Conservation (phyloP, 192 early-diverging fungal species). For the Mortierella claussenii region DNA sequence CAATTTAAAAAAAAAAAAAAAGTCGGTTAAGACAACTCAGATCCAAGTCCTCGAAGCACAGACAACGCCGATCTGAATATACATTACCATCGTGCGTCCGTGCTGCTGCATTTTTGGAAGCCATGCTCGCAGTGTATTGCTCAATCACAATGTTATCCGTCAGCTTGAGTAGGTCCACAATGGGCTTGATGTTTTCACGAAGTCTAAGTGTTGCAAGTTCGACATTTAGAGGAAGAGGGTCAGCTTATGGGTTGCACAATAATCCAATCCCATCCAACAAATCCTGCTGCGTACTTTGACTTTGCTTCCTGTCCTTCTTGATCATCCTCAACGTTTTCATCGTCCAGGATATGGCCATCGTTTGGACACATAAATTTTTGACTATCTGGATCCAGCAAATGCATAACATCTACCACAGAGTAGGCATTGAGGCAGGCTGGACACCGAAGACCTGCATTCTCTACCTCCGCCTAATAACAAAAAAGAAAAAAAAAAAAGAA, state of each 20-base stretch:
- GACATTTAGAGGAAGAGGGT: background rate
- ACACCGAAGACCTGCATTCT: slow-evolving; percentile 78
- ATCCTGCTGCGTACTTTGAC: too few relatives aligned
- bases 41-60: too few relatives aligned
- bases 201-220: slow-evolving; percentile 51
- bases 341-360: slow-evolving; percentile 23
- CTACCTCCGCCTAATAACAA: slow-evolving; percentile 69
- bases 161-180: slow-evolving; percentile 76
- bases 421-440: slow-evolving; percentile 68
- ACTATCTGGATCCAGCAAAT: slow-evolving; percentile 1
- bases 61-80: too few relatives aligned
- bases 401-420: slow-evolving; percentile 68
- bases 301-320: slow-evolving; percentile 42
- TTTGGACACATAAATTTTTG: slow-evolving; percentile 35
- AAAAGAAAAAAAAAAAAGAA: too few relatives aligned
- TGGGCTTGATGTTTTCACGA: slow-evolving; percentile 75
- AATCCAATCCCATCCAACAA: too few relatives aligned
- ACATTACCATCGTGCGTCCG: slow-evolving; percentile 49
- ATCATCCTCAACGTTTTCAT: slow-evolving; percentile 33
- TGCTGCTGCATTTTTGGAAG: slow-evolving; percentile 45
- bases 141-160: slow-evolving; percentile 59
- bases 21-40: background rate
- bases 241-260: background rate
- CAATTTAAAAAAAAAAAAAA: slow-evolving; percentile 9
- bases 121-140: slow-evolving; percentile 56